Evolutionary conservation across 257 asterid species (phyloP).

Genomic region (Verbena officinalis): DNA sequence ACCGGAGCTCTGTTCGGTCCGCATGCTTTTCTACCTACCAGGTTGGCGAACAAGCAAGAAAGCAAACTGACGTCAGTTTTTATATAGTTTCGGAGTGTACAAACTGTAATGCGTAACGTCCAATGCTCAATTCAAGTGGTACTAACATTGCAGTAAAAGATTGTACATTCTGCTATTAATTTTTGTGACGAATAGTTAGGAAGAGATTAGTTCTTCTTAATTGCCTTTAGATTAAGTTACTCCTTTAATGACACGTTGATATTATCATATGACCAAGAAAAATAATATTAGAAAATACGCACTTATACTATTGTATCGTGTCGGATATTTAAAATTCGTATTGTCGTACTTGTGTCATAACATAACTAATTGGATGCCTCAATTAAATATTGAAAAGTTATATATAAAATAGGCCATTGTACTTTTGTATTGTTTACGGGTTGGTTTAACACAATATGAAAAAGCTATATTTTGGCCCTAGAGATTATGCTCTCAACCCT

Average conservation of each 20-base stretch:
- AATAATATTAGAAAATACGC: no score
- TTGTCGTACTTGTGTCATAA: no score
- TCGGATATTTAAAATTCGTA: neutral
- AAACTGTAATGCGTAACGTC: slow-evolving; percentile 23
- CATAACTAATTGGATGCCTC: neutral
- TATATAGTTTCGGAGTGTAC: neutral
- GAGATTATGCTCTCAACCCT: neutral
- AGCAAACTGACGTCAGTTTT: no score
- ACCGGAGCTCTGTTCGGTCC: slow-evolving; percentile 25
- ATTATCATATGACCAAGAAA: no score
- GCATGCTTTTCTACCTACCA: slow-evolving; percentile 2
- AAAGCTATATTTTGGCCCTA: neutral
- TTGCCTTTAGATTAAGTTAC: neutral
- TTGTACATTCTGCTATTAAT: slow-evolving; percentile 15
- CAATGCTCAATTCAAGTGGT: slow-evolving; percentile 10
- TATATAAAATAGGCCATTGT: neutral
- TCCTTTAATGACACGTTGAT: neutral
- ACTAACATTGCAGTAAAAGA: neutral
- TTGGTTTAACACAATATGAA: neutral
- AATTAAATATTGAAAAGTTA: neutral
- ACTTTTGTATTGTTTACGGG: neutral
- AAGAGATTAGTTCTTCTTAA: neutral
- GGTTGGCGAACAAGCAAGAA: neutral
- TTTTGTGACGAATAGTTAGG: neutral
- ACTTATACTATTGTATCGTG: no score